Evolutionary conservation across 2,329 filamentous ascomycete genomes (phyloP).

Genomic region (Ustilaginoidea virens): DNA sequence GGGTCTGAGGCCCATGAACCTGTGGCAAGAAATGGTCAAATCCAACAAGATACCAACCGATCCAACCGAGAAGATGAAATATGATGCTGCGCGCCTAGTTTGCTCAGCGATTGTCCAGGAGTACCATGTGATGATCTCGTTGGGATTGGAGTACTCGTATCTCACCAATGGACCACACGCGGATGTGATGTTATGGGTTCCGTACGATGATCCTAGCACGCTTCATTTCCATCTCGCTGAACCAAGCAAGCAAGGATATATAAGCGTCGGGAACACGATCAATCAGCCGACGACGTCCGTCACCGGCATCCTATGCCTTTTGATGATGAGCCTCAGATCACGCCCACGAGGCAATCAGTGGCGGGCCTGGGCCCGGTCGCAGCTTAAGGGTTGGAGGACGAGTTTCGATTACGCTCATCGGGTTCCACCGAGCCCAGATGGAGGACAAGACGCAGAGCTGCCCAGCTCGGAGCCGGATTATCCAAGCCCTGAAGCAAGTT

Average conservation of each 20-base stretch:
- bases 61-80: neutral
- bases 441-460: too few species aligned
- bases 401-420: too few species aligned
- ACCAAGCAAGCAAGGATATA: neutral
- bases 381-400: too few species aligned
- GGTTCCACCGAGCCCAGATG: too few species aligned
- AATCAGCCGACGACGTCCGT: neutral
- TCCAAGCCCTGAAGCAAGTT: too few species aligned
- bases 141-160: neutral
- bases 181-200: neutral
- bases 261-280: neutral
- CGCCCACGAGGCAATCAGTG: too few species aligned
- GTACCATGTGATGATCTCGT: conserved; percentile 2
- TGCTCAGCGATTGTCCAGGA: conserved; percentile 2
- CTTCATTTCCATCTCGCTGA: neutral
- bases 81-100: conserved; percentile 2
- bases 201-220: neutral
- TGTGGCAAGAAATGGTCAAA: neutral
- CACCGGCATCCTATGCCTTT: neutral
- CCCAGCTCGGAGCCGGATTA: too few species aligned
- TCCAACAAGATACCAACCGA: neutral
- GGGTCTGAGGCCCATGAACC: conserved; percentile 1
- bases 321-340: too few species aligned
- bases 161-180: neutral
- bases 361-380: too few species aligned